Evolutionary conservation across 2,329 filamentous ascomycete species (phyloP).

Genomic region (Cladosporium sphaerospermum): DNA sequence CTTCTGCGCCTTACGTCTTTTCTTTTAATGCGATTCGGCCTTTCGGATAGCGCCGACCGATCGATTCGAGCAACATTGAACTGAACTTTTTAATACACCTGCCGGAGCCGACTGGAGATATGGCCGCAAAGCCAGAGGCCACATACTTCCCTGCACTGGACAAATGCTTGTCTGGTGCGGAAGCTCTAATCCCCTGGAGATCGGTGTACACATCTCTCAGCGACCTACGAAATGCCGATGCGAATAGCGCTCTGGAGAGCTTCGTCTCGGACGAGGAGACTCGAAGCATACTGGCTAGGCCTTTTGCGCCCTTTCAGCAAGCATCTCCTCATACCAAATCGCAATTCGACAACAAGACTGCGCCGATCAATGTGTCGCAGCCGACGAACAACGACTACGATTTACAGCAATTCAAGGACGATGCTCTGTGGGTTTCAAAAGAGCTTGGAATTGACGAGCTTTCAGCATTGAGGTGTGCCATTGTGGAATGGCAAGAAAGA

Average conservation of each 20-base stretch:
- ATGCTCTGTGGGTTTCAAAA: slow-evolving; percentile 79
- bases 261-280: slow-evolving; percentile 69
- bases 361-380: slow-evolving; percentile 75
- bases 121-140: background rate
- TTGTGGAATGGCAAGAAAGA: slow-evolving; percentile 78
- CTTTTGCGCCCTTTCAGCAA: slow-evolving; percentile 60
- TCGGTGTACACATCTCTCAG: slow-evolving; percentile 50
- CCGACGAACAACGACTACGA: slow-evolving; percentile 62
- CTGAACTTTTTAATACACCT: background rate
- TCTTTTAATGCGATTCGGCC: no score
- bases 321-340: slow-evolving; percentile 52
- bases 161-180: slow-evolving; percentile 75
- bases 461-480: slow-evolving; percentile 69
- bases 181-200: slow-evolving; percentile 66
- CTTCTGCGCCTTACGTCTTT: no score
- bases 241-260: slow-evolving; percentile 47
- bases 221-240: slow-evolving; percentile 47
- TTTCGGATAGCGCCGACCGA: no score
- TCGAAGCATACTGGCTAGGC: slow-evolving; percentile 60
- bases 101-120: background rate
- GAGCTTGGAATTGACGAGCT: slow-evolving; percentile 73
- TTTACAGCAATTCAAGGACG: slow-evolving; percentile 73
- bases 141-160: slow-evolving; percentile 79
- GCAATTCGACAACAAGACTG: slow-evolving; percentile 75
- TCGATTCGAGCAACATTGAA: no score